A percentile compares a stretch with the other conserved stretches of the same genome.
phyloP scores from a whole-genome alignment of 768 basidiomycete species.

The Austroboletus festivus region DNA sequence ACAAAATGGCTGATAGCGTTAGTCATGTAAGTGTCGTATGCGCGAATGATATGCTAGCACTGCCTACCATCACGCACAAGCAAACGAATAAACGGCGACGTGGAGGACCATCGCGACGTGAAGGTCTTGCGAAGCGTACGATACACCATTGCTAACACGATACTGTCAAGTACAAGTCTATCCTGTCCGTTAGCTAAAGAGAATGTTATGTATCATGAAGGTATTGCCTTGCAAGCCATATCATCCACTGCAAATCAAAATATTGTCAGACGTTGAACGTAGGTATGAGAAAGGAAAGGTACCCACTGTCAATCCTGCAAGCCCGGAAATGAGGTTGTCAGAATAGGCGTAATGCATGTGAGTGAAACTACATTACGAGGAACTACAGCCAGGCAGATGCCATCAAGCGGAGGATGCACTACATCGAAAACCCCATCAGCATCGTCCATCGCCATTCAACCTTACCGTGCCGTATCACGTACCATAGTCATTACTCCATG shows the following conservation, averaged over 20 bases:
- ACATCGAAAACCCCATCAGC: slow-evolving; percentile 1
- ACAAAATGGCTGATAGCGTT: slow-evolving; percentile 2
- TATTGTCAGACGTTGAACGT: neutral
- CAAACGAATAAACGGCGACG: slow-evolving; percentile 7
- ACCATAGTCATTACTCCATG: slow-evolving; percentile 5
- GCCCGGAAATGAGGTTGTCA: neutral
- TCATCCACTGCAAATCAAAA: slow-evolving; percentile 7
- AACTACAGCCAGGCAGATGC: neutral
- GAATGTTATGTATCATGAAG: neutral
- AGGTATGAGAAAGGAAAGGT: neutral
- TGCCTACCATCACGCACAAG: slow-evolving; percentile 9
- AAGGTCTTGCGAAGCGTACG: slow-evolving; percentile 1
- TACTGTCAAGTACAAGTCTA: slow-evolving; percentile 8
- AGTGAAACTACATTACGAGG: neutral
- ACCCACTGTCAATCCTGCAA: slow-evolving; percentile 8
- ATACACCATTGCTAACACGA: slow-evolving; percentile 3
- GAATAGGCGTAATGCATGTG: neutral
- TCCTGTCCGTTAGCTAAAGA: neutral
- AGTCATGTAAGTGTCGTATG: neutral
- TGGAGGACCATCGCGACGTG: too few species aligned
- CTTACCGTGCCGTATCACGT: neutral
- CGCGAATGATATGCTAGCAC: neutral
- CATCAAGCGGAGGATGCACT: neutral
- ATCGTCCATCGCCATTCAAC: neutral
- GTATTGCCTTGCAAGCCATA: slow-evolving; percentile 9